phyloP scores from a whole-genome alignment of 2,329 filamentous ascomycete species.

The Fusarium sp. region DNA sequence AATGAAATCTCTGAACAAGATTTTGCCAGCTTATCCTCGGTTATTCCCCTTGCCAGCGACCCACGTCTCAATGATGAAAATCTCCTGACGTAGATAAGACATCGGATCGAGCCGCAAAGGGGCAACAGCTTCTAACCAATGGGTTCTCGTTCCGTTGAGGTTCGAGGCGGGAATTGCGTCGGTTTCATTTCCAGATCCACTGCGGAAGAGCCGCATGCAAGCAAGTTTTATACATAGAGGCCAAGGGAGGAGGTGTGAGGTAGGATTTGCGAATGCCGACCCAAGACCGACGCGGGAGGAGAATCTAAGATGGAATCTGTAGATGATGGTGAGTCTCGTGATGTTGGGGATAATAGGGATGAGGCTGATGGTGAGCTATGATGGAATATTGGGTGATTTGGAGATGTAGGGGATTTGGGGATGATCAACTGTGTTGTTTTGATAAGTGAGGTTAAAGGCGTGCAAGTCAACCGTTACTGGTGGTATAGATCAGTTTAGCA shows the following conservation, averaged over 20 bases:
- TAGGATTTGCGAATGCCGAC: constrained; percentile 39
- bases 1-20: background rate
- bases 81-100: constrained; percentile 34
- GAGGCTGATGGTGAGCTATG: background rate
- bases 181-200: constrained; percentile 37
- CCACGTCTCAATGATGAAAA: constrained; percentile 17
- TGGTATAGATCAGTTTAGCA: background rate
- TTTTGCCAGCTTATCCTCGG: constrained; percentile 36
- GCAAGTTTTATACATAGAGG: background rate
- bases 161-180: constrained; percentile 35
- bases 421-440: background rate
- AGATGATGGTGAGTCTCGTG: constrained; percentile 7
- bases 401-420: background rate
- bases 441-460: background rate
- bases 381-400: background rate
- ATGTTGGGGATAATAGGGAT: background rate
- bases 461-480: background rate
- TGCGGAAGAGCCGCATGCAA: constrained; percentile 38
- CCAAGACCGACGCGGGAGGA: constrained; percentile 29
- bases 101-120: constrained; percentile 31
- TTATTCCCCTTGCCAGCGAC: constrained; percentile 25
- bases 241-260: background rate
- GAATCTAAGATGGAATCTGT: constrained; percentile 24
- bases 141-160: background rate
- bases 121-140: constrained; percentile 23